Evolutionary conservation across 345 rosid species (phyloP), one percentile per base, ranked within the genome.

Genomic region (Cardamine resedifolia): DNA sequence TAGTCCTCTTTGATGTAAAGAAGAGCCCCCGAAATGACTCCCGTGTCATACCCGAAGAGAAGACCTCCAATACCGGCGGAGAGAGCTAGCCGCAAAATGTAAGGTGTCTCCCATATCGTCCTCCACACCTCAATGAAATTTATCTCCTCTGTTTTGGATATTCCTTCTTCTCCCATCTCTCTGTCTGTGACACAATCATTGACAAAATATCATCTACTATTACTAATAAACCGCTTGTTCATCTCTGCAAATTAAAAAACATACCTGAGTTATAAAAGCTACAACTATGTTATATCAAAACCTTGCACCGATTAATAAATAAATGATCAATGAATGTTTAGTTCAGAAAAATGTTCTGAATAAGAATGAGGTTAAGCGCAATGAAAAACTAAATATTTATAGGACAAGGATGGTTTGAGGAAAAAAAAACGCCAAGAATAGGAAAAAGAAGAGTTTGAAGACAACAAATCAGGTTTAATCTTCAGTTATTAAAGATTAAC

Each of bases 11-110:
- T 79, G 31, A 91, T 91, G 74, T 85, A 91, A 27, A 95, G 91
- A 41, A 91, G 71, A 2, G 99, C 96, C 10, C 96, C 97, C 0
- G 99, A 91, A 34, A 89, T 91, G 30, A 95, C 99, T 76, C 98
- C 97, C 27, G 99, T 95, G 65, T 95, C 96, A 58, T 95, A 95
- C 1, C 99, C 99, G 59, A 95, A 95, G 57, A 90, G 84, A 39
- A 95, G 84, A 8, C 99, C 97, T 20, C 99, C 97, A 53, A 95
- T 85, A 26, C 97, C 96, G 1, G 97, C 99, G 0, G 96, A 83
- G 31, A 91, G 82, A 6, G 96, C 89, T 23, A 95, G 96, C 23
- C 85, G 81, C 90, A 85, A 80, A 10, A 95, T 90, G 64, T 88
- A 95, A 27, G 97, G 98, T 3, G 86, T 85, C 70, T 71, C 77